phyloP scores from a whole-genome alignment of 2,329 filamentous ascomycete species.

The Neonectria coccinea region DNA sequence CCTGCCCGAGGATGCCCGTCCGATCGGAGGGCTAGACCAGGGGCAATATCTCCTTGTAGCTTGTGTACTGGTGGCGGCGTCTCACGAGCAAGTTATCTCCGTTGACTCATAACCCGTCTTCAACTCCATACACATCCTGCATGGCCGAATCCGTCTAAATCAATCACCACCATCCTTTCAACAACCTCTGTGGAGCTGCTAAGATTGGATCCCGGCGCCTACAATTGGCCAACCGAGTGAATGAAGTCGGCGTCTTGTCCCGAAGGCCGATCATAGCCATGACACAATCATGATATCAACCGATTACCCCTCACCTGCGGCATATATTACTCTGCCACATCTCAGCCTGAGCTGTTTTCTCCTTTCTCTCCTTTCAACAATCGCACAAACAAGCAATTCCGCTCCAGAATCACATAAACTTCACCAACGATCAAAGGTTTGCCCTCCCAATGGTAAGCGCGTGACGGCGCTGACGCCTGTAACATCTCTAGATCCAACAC shows the following conservation, averaged over 20 bases:
- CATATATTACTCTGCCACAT: conserved; percentile 31
- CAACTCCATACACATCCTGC: not conserved
- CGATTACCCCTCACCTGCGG: conserved; percentile 44
- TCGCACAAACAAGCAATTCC: conserved; percentile 6
- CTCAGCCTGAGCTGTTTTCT: not conserved
- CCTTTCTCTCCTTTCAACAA: conserved; percentile 15
- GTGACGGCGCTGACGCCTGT: conserved; percentile 37
- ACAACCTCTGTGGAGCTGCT: not conserved
- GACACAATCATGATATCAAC: conserved; percentile 22
- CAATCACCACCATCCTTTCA: not conserved
- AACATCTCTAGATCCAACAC: conserved; percentile 39
- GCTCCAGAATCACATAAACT: conserved; percentile 3
- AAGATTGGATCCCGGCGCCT: not conserved
- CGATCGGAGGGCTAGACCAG: too few species aligned
- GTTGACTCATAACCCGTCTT: not conserved
- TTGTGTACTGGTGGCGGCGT: not conserved
- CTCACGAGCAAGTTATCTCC: not conserved
- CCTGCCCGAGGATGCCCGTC: too few species aligned
- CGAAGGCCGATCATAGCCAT: conserved; percentile 21
- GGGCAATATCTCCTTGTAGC: too few species aligned
- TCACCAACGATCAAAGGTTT: conserved; percentile 34
- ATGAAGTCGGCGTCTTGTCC: conserved; percentile 5
- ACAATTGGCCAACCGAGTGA: conserved; percentile 3
- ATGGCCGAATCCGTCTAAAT: not conserved
- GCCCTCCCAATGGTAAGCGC: conserved; percentile 10